Evolutionary conservation across 306 rosid species (phyloP).

Genomic region (Pachyrhizus erosus): DNA sequence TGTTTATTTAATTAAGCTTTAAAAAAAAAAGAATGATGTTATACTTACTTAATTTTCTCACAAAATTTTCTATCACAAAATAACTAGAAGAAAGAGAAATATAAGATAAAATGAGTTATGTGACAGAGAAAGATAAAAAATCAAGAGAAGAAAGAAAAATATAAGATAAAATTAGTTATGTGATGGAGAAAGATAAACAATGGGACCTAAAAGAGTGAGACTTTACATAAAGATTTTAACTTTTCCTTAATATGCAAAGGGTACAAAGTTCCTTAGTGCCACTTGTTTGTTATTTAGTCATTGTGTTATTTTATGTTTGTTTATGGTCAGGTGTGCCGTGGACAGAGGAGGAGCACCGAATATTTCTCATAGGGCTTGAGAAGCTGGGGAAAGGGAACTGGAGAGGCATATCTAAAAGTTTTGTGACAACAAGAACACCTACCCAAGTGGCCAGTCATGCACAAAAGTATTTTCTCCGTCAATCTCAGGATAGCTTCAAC

Average conservation of each 20-base stretch:
- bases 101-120: neutral
- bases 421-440: slow-evolving; percentile 86
- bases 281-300: neutral
- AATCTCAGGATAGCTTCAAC: slow-evolving; percentile 43
- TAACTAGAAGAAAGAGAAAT: too few species aligned
- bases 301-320: neutral
- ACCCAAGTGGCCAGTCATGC: slow-evolving; percentile 97
- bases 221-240: neutral
- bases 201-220: neutral
- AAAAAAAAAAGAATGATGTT: neutral
- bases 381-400: slow-evolving; percentile 91
- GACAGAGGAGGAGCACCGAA: slow-evolving; percentile 84
- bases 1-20: neutral
- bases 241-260: neutral
- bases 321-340: slow-evolving; percentile 70
- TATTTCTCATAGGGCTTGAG: slow-evolving; percentile 77
- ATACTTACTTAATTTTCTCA: neutral
- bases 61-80: neutral
- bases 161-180: neutral
- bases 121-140: neutral
- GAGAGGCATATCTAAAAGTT: slow-evolving; percentile 82
- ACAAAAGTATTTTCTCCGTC: slow-evolving; percentile 78
- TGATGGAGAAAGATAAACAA: neutral
- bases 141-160: too few species aligned
- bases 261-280: neutral